Evolutionary conservation across 176 grass and related monocot species (phyloP).

Genomic region (Oryza australiensis): DNA sequence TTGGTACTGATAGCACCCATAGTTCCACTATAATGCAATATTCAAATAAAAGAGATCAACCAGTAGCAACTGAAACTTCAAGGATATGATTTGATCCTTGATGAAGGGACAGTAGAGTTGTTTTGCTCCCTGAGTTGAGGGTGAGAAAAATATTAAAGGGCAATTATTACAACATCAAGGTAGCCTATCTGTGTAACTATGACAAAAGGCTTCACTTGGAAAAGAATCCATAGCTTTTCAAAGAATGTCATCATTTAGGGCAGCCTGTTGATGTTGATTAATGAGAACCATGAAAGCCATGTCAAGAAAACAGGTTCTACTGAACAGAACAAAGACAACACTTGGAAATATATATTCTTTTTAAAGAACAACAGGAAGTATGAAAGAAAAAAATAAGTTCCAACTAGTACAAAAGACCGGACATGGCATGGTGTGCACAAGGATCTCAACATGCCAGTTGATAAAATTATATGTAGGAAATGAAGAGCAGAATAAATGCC

Average conservation of each 20-base stretch:
- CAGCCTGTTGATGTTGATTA: background rate
- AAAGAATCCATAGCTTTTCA: slow-evolving; percentile 44
- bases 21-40: background rate
- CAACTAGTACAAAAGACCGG: background rate
- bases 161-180: background rate
- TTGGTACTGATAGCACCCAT: background rate
- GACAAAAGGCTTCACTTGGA: slow-evolving; percentile 49
- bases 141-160: background rate
- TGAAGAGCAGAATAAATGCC: slow-evolving; percentile 27
- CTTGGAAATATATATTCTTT: background rate
- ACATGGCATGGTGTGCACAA: background rate
- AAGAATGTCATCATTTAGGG: slow-evolving; percentile 33
- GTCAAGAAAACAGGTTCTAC: background rate
- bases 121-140: background rate
- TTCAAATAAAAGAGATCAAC: background rate
- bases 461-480: background rate
- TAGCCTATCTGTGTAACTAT: slow-evolving; percentile 62
- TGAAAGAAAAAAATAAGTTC: background rate
- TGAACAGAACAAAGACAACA: background rate
- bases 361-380: background rate
- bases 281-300: background rate
- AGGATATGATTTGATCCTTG: background rate
- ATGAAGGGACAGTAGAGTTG: background rate
- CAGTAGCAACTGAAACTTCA: background rate
- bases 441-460: background rate